A percentile compares a stretch with the other conserved stretches of the same genome.
These are phyloP conservation scores for Leccinum longicurvipes DNA, from an alignment of 768 basidiomycete genomes.

Conservation along the genomic window DNA sequence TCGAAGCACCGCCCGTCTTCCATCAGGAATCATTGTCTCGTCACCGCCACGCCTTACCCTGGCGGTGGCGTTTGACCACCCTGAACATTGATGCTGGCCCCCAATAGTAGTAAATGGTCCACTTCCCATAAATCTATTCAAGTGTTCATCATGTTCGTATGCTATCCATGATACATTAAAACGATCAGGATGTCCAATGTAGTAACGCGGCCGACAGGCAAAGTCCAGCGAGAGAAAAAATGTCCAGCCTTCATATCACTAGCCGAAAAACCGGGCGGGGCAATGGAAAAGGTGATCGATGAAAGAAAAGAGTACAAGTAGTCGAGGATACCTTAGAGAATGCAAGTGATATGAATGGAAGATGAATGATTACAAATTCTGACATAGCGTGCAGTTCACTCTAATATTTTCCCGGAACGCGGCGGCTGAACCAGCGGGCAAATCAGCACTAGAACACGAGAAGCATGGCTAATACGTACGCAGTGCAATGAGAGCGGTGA, in stretches of 20 bases:
- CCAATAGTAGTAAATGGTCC: neutral
- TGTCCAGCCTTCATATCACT: conserved; percentile 11
- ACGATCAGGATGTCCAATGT: conserved; percentile 15
- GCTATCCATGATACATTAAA: conserved; percentile 23
- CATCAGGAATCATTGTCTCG: neutral
- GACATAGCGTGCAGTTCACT: conserved; percentile 64
- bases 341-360: conserved; percentile 14
- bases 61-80: neutral
- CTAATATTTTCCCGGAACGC: conserved; percentile 58
- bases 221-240: neutral
- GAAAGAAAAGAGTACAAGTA: conserved; percentile 25
- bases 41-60: no score
- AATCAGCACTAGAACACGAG: neutral
- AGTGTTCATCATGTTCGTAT: conserved; percentile 19
- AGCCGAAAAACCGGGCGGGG: neutral
- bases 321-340: conserved; percentile 17
- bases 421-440: conserved; percentile 41
- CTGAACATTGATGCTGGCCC: neutral
- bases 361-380: conserved; percentile 54
- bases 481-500: conserved; percentile 72
- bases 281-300: neutral
- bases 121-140: neutral
- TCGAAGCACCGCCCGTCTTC: neutral
- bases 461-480: conserved; percentile 50
- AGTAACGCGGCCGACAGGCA: neutral